phyloP scores from a whole-genome alignment of 306 rosid species.

The Lathyrus tuberosus region DNA sequence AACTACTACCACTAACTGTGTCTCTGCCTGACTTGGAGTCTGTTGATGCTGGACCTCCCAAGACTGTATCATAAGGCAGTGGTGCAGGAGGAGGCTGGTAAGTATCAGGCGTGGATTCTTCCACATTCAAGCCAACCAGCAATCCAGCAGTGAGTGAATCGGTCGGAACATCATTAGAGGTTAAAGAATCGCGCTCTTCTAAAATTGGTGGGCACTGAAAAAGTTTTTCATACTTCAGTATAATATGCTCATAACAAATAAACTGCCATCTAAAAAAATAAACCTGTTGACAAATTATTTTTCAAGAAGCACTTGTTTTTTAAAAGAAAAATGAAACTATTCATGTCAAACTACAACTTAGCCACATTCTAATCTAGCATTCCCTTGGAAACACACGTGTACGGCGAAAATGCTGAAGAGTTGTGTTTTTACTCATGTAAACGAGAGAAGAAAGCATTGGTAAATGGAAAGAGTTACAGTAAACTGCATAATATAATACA shows the following conservation, averaged over 20 bases:
- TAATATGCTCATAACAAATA: slow-evolving; percentile 8
- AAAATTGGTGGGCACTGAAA: slow-evolving; percentile 64
- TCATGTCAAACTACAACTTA: slow-evolving; percentile 10
- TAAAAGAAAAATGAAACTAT: slow-evolving; percentile 16
- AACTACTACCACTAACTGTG: slow-evolving; percentile 56
- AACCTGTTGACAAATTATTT: slow-evolving; percentile 20
- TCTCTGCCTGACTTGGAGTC: slow-evolving; percentile 59
- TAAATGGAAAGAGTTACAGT: background rate
- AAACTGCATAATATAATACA: slow-evolving; percentile 6
- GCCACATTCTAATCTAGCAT: slow-evolving; percentile 12
- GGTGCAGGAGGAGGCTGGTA: slow-evolving; percentile 84
- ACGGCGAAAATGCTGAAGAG: background rate
- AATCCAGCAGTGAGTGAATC: slow-evolving; percentile 58
- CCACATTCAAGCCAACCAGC: slow-evolving; percentile 56
- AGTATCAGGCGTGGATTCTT: slow-evolving; percentile 69
- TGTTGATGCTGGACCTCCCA: slow-evolving; percentile 55
- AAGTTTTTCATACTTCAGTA: slow-evolving; percentile 27
- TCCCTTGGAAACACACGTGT: background rate
- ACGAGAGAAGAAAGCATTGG: too few species aligned
- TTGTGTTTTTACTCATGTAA: slow-evolving; percentile 9
- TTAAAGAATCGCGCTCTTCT: slow-evolving; percentile 62
- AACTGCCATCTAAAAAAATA: slow-evolving; percentile 2
- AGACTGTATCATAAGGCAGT: slow-evolving; percentile 68
- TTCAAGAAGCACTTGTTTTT: slow-evolving; percentile 20
- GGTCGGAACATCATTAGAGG: slow-evolving; percentile 46